A percentile compares a stretch with the other conserved stretches of the same genome.
Evolutionary conservation across 331 rosid genomes (phyloP).

Genomic region (Acacia pycnantha): DNA sequence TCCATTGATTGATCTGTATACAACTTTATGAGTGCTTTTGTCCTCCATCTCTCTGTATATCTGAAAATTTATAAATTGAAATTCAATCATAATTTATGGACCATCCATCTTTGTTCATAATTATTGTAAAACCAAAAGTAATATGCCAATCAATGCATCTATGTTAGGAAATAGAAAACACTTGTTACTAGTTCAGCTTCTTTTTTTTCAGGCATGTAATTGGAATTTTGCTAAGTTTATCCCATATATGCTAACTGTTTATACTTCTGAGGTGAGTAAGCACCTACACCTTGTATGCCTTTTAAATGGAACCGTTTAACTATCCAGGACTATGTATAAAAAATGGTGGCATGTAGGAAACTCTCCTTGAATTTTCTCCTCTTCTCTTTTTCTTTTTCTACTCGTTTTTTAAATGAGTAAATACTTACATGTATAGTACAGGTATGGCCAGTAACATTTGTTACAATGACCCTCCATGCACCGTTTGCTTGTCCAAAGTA

Average conservation of each 20-base stretch:
- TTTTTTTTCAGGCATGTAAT: background rate
- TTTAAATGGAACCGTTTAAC: constrained; percentile 8
- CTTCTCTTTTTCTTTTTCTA: background rate
- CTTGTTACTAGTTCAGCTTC: background rate
- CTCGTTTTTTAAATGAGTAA: constrained; percentile 1
- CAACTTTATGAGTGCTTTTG: constrained; percentile 50
- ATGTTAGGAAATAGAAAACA: background rate
- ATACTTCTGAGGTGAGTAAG: constrained; percentile 1
- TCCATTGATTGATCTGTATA: constrained; percentile 62
- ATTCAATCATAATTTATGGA: constrained; percentile 19
- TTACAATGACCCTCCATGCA: constrained; percentile 94
- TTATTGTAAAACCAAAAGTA: background rate
- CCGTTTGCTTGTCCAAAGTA: constrained; percentile 74
- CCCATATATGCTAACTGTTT: background rate
- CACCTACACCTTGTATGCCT: constrained; percentile 10
- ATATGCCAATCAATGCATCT: background rate
- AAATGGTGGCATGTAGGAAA: background rate
- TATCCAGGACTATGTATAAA: background rate
- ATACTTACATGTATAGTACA: constrained; percentile 85
- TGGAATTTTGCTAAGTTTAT: background rate
- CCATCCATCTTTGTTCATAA: background rate
- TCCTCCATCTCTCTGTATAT: constrained; percentile 84
- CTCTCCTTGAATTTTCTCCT: constrained; percentile 8
- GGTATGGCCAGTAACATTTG: constrained; percentile 96
- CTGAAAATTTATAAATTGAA: constrained; percentile 50